A percentile compares a stretch with the other conserved stretches of the same genome.
These are phyloP conservation scores for Marsdenia floribunda DNA, from an alignment of 257 asterid species.

Conservation along the genomic window DNA sequence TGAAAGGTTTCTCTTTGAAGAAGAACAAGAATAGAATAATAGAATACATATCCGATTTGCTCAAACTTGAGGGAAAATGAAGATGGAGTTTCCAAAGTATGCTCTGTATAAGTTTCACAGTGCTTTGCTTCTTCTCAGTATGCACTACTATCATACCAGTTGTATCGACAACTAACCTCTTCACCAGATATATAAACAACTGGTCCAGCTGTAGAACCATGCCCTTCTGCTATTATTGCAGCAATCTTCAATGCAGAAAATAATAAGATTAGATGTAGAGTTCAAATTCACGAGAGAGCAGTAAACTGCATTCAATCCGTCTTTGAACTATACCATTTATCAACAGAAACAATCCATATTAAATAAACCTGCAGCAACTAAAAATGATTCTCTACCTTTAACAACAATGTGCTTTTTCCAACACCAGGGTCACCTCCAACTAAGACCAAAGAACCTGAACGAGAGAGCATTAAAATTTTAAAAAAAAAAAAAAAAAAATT, in stretches of 20 bases:
- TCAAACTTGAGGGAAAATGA: neutral
- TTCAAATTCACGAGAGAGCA: conserved; percentile 16
- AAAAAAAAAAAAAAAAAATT: conserved; percentile 8
- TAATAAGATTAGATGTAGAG: conserved; percentile 14
- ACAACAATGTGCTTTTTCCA: conserved; percentile 87
- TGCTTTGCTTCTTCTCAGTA: neutral
- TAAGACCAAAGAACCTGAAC: conserved; percentile 78
- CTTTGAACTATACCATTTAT: conserved; percentile 9
- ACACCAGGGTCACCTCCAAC: conserved; percentile 99
- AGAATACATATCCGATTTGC: neutral
- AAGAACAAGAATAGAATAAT: neutral
- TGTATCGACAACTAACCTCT: conserved; percentile 49
- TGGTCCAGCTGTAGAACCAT: conserved; percentile 43
- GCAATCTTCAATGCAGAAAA: conserved; percentile 57
- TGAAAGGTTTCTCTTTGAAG: neutral
- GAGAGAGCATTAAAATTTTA: conserved; percentile 8
- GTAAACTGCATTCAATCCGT: neutral
- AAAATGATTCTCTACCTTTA: conserved; percentile 57
- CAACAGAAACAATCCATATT: neutral
- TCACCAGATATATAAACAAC: conserved; percentile 96
- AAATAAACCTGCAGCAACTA: conserved; percentile 13
- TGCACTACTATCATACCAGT: neutral
- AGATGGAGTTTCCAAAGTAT: neutral
- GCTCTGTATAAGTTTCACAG: neutral
- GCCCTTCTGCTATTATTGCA: conserved; percentile 69